phyloP scores from a whole-genome alignment of 345 rosid genomes.

The Hypericum perforatum region DNA sequence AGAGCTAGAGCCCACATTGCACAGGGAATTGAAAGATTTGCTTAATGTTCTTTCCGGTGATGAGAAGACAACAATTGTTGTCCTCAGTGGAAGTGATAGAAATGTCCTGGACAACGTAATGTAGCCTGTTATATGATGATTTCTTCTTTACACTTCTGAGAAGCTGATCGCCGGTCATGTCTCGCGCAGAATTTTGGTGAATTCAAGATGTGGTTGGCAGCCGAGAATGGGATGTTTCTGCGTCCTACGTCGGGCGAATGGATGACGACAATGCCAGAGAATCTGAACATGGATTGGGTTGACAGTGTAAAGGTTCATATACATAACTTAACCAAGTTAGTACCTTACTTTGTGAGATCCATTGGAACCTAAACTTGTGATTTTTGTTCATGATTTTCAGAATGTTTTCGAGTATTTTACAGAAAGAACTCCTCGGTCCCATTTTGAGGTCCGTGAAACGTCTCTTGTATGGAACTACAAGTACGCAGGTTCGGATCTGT shows the following conservation, averaged over 20 bases:
- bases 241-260: slow-evolving; percentile 37
- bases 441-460: slow-evolving; percentile 50
- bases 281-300: slow-evolving; percentile 50
- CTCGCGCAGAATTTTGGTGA: slow-evolving; percentile 41
- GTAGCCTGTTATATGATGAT: slow-evolving; percentile 19
- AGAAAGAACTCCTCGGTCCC: slow-evolving; percentile 54
- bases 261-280: slow-evolving; percentile 63
- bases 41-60: slow-evolving; percentile 37
- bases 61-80: slow-evolving; percentile 35
- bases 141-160: slow-evolving; percentile 3
- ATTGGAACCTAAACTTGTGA: slow-evolving; percentile 14
- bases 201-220: slow-evolving; percentile 51
- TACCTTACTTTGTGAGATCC: slow-evolving; percentile 6
- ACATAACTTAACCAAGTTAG: slow-evolving; percentile 4
- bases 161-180: slow-evolving; percentile 9
- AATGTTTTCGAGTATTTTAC: slow-evolving; percentile 50
- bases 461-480: slow-evolving; percentile 55
- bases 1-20: slow-evolving; percentile 41
- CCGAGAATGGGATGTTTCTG: slow-evolving; percentile 55
- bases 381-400: slow-evolving; percentile 30
- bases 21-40: slow-evolving; percentile 30
- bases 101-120: slow-evolving; percentile 39
- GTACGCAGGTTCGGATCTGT: slow-evolving; percentile 35
- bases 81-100: slow-evolving; percentile 54
- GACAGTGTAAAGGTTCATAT: slow-evolving; percentile 44